Evolutionary conservation across 208 protist species (phyloP).

Genomic region (Leishmania arabica): DNA sequence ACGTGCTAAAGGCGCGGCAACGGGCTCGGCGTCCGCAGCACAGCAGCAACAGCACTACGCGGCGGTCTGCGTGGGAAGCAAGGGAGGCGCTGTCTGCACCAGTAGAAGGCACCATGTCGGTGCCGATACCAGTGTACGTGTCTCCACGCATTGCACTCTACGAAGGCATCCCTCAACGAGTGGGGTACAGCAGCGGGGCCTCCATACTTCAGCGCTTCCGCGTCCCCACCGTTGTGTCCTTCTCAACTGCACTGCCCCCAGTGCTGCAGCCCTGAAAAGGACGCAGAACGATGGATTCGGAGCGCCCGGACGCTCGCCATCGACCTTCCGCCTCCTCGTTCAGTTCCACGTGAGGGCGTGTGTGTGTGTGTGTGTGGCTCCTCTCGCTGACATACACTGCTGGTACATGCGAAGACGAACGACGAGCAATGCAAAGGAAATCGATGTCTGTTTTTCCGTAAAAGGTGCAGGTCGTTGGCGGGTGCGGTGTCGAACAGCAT

Average conservation of each 20-base stretch:
- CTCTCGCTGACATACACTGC: background rate
- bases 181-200: constrained; percentile 49
- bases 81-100: background rate
- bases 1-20: constrained; percentile 1
- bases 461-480: background rate
- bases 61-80: background rate
- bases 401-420: background rate
- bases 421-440: background rate
- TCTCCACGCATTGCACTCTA: constrained; percentile 28
- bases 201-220: constrained; percentile 36
- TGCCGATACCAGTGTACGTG: constrained; percentile 6
- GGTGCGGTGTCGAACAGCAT: background rate
- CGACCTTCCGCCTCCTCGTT: background rate
- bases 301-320: background rate
- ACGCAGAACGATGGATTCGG: background rate
- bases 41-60: background rate
- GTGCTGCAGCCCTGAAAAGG: constrained; percentile 28
- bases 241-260: constrained; percentile 45
- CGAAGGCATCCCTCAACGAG: constrained; percentile 35
- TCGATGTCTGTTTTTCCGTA: too few relatives aligned
- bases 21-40: background rate
- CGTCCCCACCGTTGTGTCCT: constrained; percentile 47
- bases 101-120: background rate
- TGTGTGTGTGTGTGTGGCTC: background rate
- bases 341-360: background rate